Conservation (phyloP, 176 grass and related monocot genomes). For the Alopecurus myosuroides region DNA sequence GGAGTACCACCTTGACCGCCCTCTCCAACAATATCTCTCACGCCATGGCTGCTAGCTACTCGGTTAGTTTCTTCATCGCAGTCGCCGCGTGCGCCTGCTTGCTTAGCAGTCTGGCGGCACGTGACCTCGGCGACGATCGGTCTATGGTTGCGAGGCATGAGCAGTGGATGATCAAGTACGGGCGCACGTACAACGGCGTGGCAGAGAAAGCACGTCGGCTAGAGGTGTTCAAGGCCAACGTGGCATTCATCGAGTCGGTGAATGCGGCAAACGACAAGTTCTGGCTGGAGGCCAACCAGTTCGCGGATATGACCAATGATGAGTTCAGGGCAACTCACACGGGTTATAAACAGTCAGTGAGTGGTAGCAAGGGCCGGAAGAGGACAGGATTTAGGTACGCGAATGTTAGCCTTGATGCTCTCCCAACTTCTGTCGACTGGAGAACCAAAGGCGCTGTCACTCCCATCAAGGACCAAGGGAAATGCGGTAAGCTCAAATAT, state of each 20-base stretch:
- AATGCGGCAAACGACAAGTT: background rate
- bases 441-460: background rate
- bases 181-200: background rate
- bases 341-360: background rate
- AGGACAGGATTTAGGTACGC: background rate
- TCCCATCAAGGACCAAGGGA: background rate
- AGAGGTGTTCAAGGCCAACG: slow-evolving; percentile 11
- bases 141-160: slow-evolving; percentile 17
- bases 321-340: no score
- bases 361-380: background rate
- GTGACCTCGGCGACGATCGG: background rate
- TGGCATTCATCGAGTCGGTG: background rate
- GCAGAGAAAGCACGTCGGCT: background rate
- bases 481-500: background rate
- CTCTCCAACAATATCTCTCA: background rate
- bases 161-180: slow-evolving; percentile 2
- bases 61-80: background rate
- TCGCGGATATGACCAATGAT: no score
- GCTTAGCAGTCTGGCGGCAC: background rate
- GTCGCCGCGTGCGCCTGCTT: background rate
- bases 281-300: no score
- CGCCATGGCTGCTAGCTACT: background rate
- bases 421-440: background rate
- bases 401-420: background rate
- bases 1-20: background rate